Conservation (phyloP, 345 rosid genomes). For the Punica granatum region DNA sequence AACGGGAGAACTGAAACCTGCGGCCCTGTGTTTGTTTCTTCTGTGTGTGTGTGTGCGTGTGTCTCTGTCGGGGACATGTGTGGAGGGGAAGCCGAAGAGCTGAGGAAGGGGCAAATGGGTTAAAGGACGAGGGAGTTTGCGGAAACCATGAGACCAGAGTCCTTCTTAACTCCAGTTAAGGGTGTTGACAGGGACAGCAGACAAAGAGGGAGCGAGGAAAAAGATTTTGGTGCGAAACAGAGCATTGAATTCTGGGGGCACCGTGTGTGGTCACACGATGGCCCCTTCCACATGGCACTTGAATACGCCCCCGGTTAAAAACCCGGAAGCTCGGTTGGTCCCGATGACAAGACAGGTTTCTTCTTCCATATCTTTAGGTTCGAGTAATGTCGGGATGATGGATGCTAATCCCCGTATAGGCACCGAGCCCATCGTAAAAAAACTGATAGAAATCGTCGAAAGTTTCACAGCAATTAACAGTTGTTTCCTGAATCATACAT, state of each 20-base stretch:
- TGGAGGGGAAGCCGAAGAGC: constrained; percentile 4
- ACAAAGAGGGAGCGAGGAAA: background rate
- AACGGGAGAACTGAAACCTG: no score
- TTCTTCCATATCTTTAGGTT: no score
- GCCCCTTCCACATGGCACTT: background rate
- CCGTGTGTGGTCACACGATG: background rate
- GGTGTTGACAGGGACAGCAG: constrained; percentile 5
- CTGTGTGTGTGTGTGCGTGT: background rate
- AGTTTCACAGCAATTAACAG: no score
- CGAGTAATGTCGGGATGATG: no score
- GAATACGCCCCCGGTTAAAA: background rate
- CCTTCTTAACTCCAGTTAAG: constrained; percentile 13
- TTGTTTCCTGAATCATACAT: no score
- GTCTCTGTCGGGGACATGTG: background rate
- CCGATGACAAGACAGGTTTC: no score
- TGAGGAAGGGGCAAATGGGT: background rate
- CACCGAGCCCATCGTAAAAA: no score
- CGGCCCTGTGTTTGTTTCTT: background rate
- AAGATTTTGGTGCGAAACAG: background rate
- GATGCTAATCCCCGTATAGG: no score
- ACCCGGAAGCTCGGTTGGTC: no score
- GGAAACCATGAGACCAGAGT: constrained; percentile 1
- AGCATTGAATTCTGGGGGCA: constrained; percentile 1
- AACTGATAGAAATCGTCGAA: no score
- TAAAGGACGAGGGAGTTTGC: background rate